Evolutionary conservation across 306 rosid species (phyloP), one percentile per base, ranked within the genome.

Genomic region (Erythrophleum fordii): DNA sequence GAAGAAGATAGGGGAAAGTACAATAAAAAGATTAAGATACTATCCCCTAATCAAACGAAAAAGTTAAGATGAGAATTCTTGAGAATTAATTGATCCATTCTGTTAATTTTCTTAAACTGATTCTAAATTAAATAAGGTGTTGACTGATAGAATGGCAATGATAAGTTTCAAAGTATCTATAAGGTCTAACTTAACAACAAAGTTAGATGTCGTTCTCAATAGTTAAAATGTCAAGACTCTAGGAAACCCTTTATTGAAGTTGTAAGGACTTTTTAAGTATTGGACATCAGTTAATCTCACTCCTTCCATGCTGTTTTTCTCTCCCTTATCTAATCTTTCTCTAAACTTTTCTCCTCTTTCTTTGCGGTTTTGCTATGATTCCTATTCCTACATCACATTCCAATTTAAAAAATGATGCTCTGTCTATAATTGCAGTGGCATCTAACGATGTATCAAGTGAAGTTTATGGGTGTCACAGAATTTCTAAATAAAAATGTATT

Each of bases 301-400:
- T 39, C 59, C n/a, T 11, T 4, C 1, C 64, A 11, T 59, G 14
- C 66, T 25, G 18, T 59, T 59, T 26, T 25, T 6, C 18, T 28
- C 31, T 69, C 74, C 52, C 73, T 20, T 20, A 68, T 22, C 51
- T 20, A 20, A 9, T 18, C 16, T n/a, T n/a, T 66, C 48, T 55
- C 48, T 35, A 65, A 65, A 3, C 46, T 20, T 37, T 39, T 20
- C 52, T 28, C 59, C 39, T 45, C 78, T 39, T 16, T 11, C 23
- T 28, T 46, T 61, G 23, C 26, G 61, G 44, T 59, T 75, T 44
- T 41, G 69, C 65, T 74, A 75, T 42, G 25, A 39, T 16, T 41
- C 42, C 23, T 75, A 49, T 10, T 49, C 53, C 51, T n/a, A 25
- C 48, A 77, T 29, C 56, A 29, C 34, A 23, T 42, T 44, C 20